Evolutionary conservation across 148 eudicot species (phyloP), one percentile per base, ranked within the genome.

Genomic region (Tetragonia tetragonoides): DNA sequence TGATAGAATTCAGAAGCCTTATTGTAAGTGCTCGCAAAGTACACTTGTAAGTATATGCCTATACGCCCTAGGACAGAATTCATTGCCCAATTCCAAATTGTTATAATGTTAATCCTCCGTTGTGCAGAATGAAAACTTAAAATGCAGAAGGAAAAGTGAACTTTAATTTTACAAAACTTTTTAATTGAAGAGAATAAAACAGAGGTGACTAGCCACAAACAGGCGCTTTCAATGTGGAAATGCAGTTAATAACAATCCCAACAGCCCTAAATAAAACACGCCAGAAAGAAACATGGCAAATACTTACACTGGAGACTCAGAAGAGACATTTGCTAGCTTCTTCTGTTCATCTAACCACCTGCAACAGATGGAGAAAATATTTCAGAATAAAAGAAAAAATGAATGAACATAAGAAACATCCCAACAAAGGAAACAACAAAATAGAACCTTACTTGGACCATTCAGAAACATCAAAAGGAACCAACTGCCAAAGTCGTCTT

Each of bases 311-410:
- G 99, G 99, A 78, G 96, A 89, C 42, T 92, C 94, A 40, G 94
- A 82, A 57, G 97, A 80, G 66, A 95, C 93, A 68, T 90, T 91
- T 42, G 99, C 99, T 77, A 88, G 61, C 77, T 89, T 82, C 88
- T 95, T 95, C 82, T 95, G 99, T 51, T 88, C 99, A 86, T 95
- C 86, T 73, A 95, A 54, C 99, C 99, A 95, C 87, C 99, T 91
- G 86, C 61, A 62, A 64, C 38, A 40, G 63, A 74, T 42, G 11
- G 47, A 81, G 5, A 75, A 9, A 66, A 75, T 53, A 47, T 5
- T 16, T 17, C 20, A 34, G 74, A 3, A 66, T 41, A 53, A 18
- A 44, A 47, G 11, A 49, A 67, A 69, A 39, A 17, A 76, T 28
- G 34, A 40, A 68, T 16, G 60, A 71, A n/a, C 3, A 42, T 14